Conservation (phyloP, 805 yeast genomes). For the Metschnikowia lachancei region DNA sequence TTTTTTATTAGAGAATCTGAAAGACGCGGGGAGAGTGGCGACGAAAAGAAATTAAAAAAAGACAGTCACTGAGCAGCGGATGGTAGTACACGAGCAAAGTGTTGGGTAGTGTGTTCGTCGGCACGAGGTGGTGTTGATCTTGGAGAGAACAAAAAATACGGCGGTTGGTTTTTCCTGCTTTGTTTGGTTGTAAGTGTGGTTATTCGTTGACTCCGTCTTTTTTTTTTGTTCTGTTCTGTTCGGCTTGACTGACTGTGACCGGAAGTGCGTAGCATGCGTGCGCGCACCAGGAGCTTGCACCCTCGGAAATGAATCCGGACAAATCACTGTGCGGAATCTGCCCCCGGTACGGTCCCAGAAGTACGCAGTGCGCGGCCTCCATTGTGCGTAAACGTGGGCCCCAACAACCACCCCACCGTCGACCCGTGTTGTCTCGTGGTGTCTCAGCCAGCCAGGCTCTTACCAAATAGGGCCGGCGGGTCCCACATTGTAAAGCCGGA, state of each 20-base stretch:
- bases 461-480: too few species aligned
- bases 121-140: neutral
- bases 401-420: neutral
- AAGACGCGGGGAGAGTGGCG: constrained; percentile 10
- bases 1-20: neutral
- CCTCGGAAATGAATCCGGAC: constrained; percentile 16
- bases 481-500: too few species aligned
- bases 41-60: neutral
- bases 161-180: neutral
- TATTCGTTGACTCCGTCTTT: neutral
- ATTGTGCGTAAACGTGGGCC: constrained; percentile 8
- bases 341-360: constrained; percentile 15
- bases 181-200: neutral
- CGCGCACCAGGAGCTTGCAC: constrained; percentile 15
- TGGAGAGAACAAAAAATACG: neutral
- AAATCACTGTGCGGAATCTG: constrained; percentile 12
- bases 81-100: too few species aligned
- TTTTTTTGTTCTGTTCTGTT: constrained; percentile 1
- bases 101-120: neutral
- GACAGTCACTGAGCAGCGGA: too few species aligned
- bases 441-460: constrained; percentile 7
- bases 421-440: neutral
- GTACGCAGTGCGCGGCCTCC: constrained; percentile 3
- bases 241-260: neutral
- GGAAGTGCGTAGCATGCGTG: constrained; percentile 12